These are phyloP conservation scores for Debaryomyces subglobosus DNA, from an alignment of 1,139 yeast species.

Conservation along the genomic window DNA sequence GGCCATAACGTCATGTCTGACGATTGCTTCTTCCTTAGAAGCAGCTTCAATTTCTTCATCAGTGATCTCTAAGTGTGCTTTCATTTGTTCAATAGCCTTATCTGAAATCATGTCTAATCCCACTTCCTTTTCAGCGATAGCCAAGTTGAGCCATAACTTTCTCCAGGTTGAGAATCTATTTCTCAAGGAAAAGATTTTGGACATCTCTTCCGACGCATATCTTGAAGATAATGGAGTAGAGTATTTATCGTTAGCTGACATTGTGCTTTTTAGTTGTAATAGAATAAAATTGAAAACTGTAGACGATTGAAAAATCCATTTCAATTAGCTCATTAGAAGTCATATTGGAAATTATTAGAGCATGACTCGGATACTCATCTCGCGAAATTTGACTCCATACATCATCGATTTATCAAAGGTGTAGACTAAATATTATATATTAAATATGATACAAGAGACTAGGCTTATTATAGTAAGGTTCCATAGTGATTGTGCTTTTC, in stretches of 20 bases:
- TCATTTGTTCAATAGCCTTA: constrained; percentile 89
- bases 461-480: background rate
- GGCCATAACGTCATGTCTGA: constrained; percentile 99
- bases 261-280: constrained; percentile 10
- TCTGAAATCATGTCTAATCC: constrained; percentile 85
- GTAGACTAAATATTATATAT: background rate
- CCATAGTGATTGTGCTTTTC: background rate
- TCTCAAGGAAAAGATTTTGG: constrained; percentile 85
- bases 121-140: constrained; percentile 91
- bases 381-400: constrained; percentile 7
- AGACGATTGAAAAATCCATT: background rate
- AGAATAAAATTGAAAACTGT: background rate
- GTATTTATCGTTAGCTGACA: constrained; percentile 65
- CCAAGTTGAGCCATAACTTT: constrained; percentile 93
- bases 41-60: constrained; percentile 93
- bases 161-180: constrained; percentile 98
- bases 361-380: constrained; percentile 8
- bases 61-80: constrained; percentile 73
- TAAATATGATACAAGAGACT: background rate
- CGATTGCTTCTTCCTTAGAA: constrained; percentile 92
- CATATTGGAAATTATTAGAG: background rate
- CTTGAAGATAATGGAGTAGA: constrained; percentile 93
- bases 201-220: constrained; percentile 98
- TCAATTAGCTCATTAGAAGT: background rate
- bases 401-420: background rate